These are phyloP conservation scores for Yarrowia osloensis DNA, from an alignment of 805 yeast genomes.

Conservation along the genomic window DNA sequence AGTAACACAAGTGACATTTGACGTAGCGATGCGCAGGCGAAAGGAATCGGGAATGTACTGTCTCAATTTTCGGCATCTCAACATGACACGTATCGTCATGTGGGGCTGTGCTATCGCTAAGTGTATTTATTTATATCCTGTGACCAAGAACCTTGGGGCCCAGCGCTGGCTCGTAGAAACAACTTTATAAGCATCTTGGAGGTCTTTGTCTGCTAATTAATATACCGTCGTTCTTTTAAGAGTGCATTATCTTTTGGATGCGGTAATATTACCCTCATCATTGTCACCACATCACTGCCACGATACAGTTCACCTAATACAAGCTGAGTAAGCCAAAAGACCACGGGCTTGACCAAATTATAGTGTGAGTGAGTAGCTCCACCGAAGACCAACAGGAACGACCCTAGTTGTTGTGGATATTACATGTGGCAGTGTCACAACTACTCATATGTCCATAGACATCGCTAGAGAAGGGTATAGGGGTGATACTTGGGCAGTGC, in stretches of 20 bases:
- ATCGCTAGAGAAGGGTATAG: no score
- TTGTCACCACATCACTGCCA: not conserved
- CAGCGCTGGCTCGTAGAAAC: not conserved
- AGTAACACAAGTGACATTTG: not conserved
- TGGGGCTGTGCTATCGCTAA: not conserved
- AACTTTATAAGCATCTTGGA: not conserved
- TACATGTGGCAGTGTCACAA: no score
- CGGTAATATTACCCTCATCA: not conserved
- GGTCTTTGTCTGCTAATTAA: not conserved
- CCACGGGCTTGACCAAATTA: no score
- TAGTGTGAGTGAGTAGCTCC: no score
- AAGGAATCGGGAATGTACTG: not conserved
- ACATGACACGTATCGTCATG: not conserved
- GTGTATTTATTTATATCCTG: not conserved
- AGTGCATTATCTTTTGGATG: not conserved
- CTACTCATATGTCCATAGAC: no score
- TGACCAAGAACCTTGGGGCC: not conserved
- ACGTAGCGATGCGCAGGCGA: not conserved
- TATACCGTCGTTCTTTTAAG: not conserved
- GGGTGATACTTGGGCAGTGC: no score
- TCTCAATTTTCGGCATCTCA: not conserved
- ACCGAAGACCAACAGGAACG: no score
- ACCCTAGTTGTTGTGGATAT: no score
- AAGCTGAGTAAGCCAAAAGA: not conserved
- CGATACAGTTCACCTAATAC: not conserved